These are phyloP conservation scores for Schwanniomyces polymorphus DNA, from an alignment of 805 yeast genomes.

Conservation along the genomic window DNA sequence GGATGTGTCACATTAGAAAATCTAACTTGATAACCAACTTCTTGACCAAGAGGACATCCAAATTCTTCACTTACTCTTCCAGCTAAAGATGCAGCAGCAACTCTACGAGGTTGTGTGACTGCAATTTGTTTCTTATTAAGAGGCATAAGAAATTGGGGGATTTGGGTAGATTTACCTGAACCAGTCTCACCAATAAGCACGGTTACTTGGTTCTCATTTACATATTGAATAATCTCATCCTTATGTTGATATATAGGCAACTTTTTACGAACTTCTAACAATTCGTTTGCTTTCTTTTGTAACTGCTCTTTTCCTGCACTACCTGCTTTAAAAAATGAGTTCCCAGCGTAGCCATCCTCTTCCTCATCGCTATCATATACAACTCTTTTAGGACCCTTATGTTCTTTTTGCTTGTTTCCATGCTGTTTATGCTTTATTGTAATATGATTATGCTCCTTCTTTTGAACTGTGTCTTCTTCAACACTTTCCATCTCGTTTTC, in stretches of 20 bases:
- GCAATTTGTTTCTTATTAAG: slow-evolving; percentile 61
- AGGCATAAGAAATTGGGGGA: slow-evolving; percentile 85
- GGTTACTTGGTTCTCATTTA: slow-evolving; percentile 62
- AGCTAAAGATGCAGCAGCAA: slow-evolving; percentile 94
- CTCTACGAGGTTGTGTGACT: slow-evolving; percentile 96
- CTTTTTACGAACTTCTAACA: slow-evolving; percentile 53
- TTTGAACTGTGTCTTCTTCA: background rate
- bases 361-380: slow-evolving; percentile 39
- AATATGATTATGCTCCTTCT: background rate
- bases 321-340: slow-evolving; percentile 1
- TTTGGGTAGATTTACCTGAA: slow-evolving; percentile 96
- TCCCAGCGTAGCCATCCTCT: slow-evolving; percentile 13
- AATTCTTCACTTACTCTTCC: slow-evolving; percentile 87
- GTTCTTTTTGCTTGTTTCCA: slow-evolving; percentile 1
- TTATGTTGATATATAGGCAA: slow-evolving; percentile 79
- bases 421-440: background rate
- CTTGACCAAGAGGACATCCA: slow-evolving; percentile 73
- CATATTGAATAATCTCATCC: slow-evolving; percentile 56
- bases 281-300: slow-evolving; percentile 38
- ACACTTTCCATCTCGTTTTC: background rate
- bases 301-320: slow-evolving; percentile 19
- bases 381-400: slow-evolving; percentile 14
- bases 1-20: slow-evolving; percentile 70
- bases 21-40: slow-evolving; percentile 91
- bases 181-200: slow-evolving; percentile 96